Percentiles rank a stretch among this genome's conserved stretches.
phyloP scores from a whole-genome alignment of 768 basidiomycete genomes.

The Naganishia kalamii region DNA sequence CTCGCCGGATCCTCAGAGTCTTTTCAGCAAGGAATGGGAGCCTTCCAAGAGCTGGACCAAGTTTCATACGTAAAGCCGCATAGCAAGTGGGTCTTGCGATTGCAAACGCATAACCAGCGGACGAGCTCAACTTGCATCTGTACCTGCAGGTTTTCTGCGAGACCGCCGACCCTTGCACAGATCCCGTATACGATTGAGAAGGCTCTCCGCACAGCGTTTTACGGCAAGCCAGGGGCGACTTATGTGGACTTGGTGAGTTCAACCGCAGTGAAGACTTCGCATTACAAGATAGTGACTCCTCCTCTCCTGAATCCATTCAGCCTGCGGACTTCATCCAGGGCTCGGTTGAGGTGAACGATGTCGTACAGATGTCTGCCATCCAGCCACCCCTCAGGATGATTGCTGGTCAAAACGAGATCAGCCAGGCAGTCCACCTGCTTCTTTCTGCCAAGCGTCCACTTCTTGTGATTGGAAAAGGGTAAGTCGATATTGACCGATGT shows the following conservation, averaged over 20 bases:
- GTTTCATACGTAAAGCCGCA: constrained; percentile 23
- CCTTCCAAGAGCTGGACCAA: constrained; percentile 32
- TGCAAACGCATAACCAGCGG: background rate
- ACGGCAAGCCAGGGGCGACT: constrained; percentile 27
- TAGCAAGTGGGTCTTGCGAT: constrained; percentile 15
- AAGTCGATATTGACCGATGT: background rate
- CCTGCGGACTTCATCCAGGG: constrained; percentile 30
- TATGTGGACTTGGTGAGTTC: constrained; percentile 28
- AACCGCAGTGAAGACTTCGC: too few species aligned
- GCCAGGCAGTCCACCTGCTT: constrained; percentile 21
- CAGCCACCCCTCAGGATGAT: background rate
- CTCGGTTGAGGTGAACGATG: background rate
- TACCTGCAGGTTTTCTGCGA: constrained; percentile 21
- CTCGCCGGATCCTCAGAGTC: constrained; percentile 28
- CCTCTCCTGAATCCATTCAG: background rate
- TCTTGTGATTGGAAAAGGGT: constrained; percentile 31
- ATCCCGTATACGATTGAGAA: constrained; percentile 24
- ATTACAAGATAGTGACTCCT: background rate
- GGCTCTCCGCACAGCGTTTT: constrained; percentile 24
- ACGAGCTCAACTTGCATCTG: background rate
- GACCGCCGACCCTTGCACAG: constrained; percentile 23
- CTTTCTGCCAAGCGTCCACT: constrained; percentile 26
- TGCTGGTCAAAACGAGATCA: constrained; percentile 15
- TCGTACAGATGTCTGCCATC: background rate
- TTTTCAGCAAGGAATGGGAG: constrained; percentile 28